Base-by-base conservation (phyloP, 179 eudicot genomes). In the Silene coronaria region DNA sequence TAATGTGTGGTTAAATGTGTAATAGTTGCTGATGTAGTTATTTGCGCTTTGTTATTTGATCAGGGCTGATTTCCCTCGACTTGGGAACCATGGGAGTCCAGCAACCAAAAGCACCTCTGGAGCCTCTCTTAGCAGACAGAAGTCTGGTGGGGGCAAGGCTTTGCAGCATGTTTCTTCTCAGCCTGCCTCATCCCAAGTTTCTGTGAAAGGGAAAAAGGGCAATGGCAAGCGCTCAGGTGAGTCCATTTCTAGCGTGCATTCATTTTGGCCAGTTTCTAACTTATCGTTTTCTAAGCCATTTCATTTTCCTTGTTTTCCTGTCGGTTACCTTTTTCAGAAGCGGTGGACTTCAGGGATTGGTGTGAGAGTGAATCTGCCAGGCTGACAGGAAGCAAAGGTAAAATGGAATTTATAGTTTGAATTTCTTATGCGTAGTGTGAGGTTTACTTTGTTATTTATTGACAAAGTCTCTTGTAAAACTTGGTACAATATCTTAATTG, bases 311-410 rank as follows among this genome's bases (percentile, higher is more conserved):
- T 67, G 53, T 70, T 57, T 69, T 64, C 38, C 11, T 13, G 28
- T 32, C 17, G 32, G 21, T 0, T 9, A 60, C 30, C 67, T 6
- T 22, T 66, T 34, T 75, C 86, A 96, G 99, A 96, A 80, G 99
- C 99, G 30, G 82, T 87, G 88, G 99, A 90, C 79, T 96, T 96
- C 85, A 88, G 90, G 80, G 88, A 89, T 70, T 96, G 99, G 99
- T 96, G 99, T 66, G 94, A 96, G 88, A 91, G 81, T 80, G 97
- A 96, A 81, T 93, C 92, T 77, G 81, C 81, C 66, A 86, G 96
- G 88, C 98, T 96, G 71, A 81, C 89, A 70, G 96, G 98, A 68
- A 86, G 92, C 77, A 93, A 85, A 85, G 99, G 99, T 96, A 89
- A 63, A 48, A 6, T 71, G 38, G 30, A 61, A 21, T 51, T 14